Base-by-base conservation (phyloP, 2,329 filamentous ascomycete genomes). In the Elsinoe australis region DNA sequence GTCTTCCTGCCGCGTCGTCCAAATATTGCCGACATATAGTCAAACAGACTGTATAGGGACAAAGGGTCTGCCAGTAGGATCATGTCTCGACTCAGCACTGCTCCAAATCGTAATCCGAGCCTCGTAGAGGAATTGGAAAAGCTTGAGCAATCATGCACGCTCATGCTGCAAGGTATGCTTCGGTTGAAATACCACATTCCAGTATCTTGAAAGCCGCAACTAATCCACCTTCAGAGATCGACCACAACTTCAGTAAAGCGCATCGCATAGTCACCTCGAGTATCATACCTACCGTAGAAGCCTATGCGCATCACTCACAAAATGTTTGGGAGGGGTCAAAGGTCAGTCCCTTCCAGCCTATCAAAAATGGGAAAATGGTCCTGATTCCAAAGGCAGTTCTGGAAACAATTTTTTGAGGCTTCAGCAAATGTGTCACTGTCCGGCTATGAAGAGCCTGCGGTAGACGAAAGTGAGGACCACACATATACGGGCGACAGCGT, bases 321-420 rank as follows among this genome's bases (percentile, higher is more conserved):
- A 81, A 88, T 41, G 90, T 98, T 1, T 98, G 92, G 92, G 89
- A 96, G 58, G 88, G 89, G 17, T 94, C 90, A 48, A 95, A 94
- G 79, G 87, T 90, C 22, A 22, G 21, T 31, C 8, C 21, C 3
- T 31, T 48, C 31, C 26, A 15, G n/a, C 17, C 51, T 54, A 26
- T 53, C 41, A 32, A n/a, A n/a, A n/a, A n/a, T n/a, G n/a, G n/a
- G n/a, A n/a, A n/a, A n/a, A n/a, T n/a, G n/a, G n/a, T n/a, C n/a
- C n/a, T n/a, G n/a, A n/a, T n/a, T n/a, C n/a, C n/a, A n/a, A n/a
- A n/a, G n/a, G n/a, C n/a, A 94, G 85, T 98, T 98, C 68, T 98
- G 92, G 92, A 98, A 98, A 68, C 89, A 96, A 71, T 98, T 98
- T 72, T 98, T 98, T 67, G 92, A 98, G 69, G 88, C 92, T 28